Base-by-base conservation (phyloP, 331 rosid species). In the Prunus yedoensis region DNA sequence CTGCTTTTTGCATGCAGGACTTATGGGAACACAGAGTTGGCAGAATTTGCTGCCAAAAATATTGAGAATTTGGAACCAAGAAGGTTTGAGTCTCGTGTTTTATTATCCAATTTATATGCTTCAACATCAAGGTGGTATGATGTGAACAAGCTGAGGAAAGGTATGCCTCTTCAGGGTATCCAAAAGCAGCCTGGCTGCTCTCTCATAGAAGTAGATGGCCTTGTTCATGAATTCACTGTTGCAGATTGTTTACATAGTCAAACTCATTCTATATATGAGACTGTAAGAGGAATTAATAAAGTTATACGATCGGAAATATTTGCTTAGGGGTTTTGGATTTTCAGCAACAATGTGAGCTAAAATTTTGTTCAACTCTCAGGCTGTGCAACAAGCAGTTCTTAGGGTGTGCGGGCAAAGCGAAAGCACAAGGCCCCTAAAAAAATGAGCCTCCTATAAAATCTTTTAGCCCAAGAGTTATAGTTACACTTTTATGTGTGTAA, bases 141-240 rank as follows among this genome's bases (percentile, higher is more conserved):
- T 56, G 83, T 66, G 62, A 79, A 25, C 62, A 73, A 25, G 45
- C 20, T 10, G 74, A 58, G 78, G 74, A 56, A 66, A 58, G 53
- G 11, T 58, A 46, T 50, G 54, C 13, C 70, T 60, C 56, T 23
- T 21, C 56, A 49, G 27, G 58, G 78, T 17, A 60, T 50, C 45
- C 74, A 35, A 7, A 79, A 73, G 67, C 74, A 73, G 50, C 83
- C 78, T 1, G 83, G 75, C 3, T 73, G 83, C 75, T 66, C 78
- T 57, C 64, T 74, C 43, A 73, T 79, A 61, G 83, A 73, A 79
- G 70, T 79, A 25, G 75, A 67, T 25, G 71, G 75, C 35, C 78
- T 66, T 10, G 65, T 58, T 58, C 79, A 58, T 57, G 78, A 73
- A 21, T 79, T 66, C 73, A 47, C 41, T 11, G 70, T 41, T 7